Base-by-base conservation (phyloP, 179 eudicot species). In the Sideroxylon spinosum region DNA sequence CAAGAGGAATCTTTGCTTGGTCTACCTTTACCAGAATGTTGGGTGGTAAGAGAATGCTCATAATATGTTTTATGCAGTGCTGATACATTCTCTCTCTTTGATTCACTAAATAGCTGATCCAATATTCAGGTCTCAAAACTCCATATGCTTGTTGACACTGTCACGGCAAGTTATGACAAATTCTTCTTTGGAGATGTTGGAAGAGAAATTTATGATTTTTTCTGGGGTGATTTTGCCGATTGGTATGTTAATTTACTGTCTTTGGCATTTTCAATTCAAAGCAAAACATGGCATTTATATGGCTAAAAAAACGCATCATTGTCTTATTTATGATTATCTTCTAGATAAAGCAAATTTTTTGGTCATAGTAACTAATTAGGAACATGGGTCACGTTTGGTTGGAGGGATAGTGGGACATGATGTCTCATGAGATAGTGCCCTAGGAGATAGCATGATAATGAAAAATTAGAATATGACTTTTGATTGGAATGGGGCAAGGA, bases 211-310 rank as follows among this genome's bases (percentile, higher is more conserved):
- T 96, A 96, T 81, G 96, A 93, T 86, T 95, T 95, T 89, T 93
- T 95, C 80, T 95, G 99, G 99, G 88, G 90, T 60, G 98, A 95
- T 87, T 95, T 93, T 88, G 99, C 99, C 76, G 99, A 95, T 80
- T 95, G 99, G 99, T 95, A 89, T 71, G 85, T 61, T 74, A 49
- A n/a, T 75, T 50, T 76, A 49, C 17, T 25, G 17, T 67, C 46
- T 76, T 2, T 28, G 46, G 14, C 22, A 60, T 19, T 74, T 49
- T 79, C 68, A 64, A 20, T 28, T 14, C 12, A 71, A 55, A 9
- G 3, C 12, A 13, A 25, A 29, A 17, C 82, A 50, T 37, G 32
- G 6, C 19, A 25, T 74, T n/a, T 29, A 20, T 74, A 56, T 2
- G 12, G 13, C 44, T n/a, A 52, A 7, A 52, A 50, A 52, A 50